Conservation (phyloP, 352 stramenopile genomes). For the Pythium rhizo-oryzae region DNA sequence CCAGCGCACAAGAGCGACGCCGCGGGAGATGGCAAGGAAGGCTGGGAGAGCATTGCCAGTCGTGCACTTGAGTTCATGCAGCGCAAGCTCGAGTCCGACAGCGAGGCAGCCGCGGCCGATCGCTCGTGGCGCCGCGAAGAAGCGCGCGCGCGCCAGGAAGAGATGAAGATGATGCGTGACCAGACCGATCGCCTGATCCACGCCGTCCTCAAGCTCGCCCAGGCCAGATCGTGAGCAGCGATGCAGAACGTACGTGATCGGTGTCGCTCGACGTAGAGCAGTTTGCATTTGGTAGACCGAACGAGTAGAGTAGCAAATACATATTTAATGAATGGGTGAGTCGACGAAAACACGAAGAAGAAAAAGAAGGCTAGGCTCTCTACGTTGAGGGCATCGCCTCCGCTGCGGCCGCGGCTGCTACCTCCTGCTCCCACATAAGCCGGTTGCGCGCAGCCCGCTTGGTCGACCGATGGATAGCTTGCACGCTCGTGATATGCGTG, state of each 20-base stretch:
- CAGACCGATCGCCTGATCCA: constrained; percentile 23
- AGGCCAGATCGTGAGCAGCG: constrained; percentile 6
- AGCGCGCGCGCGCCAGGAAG: constrained; percentile 3
- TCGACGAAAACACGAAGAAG: neutral
- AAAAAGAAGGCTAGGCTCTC: neutral
- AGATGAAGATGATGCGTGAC: constrained; percentile 19
- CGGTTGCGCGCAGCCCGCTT: constrained; percentile 23
- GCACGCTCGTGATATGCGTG: constrained; percentile 24
- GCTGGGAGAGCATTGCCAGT: constrained; percentile 6
- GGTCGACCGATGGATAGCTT: constrained; percentile 31
- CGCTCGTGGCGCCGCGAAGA: constrained; percentile 21
- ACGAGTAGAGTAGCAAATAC: constrained; percentile 2
- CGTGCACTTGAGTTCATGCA: constrained; percentile 10
- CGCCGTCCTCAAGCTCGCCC: constrained; percentile 7
- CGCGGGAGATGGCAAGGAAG: neutral
- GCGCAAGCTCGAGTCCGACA: constrained; percentile 23
- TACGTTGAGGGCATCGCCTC: constrained; percentile 5
- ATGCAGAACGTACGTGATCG: neutral
- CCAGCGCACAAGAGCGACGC: neutral
- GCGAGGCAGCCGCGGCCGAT: constrained; percentile 6
- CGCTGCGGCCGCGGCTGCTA: neutral
- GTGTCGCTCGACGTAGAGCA: neutral
- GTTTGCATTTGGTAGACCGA: neutral
- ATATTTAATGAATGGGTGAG: constrained; percentile 8
- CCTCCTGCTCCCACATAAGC: constrained; percentile 19